These are phyloP conservation scores for Plectosphaerella cucumerina DNA, from an alignment of 2,329 filamentous ascomycete species.

Conservation along the genomic window DNA sequence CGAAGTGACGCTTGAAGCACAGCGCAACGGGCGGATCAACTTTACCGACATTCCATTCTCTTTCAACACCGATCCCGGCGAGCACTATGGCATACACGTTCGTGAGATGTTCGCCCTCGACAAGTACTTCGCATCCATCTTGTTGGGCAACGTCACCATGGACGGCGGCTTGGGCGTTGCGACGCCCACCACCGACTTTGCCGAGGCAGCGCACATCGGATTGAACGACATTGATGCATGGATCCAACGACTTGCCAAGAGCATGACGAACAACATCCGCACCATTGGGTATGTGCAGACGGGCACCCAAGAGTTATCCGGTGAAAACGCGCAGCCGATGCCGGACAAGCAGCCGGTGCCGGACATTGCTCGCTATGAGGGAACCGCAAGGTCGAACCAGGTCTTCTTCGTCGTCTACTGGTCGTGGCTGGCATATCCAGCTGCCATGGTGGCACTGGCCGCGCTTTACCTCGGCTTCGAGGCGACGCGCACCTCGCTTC, in stretches of 20 bases:
- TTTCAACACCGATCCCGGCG: not conserved
- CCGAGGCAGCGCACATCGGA: not conserved
- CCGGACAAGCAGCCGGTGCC: not conserved
- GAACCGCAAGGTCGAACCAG: not conserved
- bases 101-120: not conserved
- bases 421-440: not conserved
- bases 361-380: not conserved
- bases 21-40: not conserved
- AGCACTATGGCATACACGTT: not conserved
- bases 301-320: not conserved
- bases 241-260: not conserved
- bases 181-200: not conserved
- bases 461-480: not conserved
- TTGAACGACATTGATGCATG: not conserved
- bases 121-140: not conserved
- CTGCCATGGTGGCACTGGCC: not conserved
- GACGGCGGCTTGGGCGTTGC: not conserved
- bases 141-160: not conserved
- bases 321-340: not conserved
- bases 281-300: not conserved
- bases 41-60: not conserved
- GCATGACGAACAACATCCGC: slow-evolving; percentile 1
- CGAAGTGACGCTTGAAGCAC: not conserved
- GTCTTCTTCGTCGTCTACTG: not conserved
- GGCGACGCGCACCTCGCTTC: not conserved